Evolutionary conservation across 768 basidiomycete genomes (phyloP), one percentile per base, ranked within the genome.

Genomic region (Pholiota conissans): DNA sequence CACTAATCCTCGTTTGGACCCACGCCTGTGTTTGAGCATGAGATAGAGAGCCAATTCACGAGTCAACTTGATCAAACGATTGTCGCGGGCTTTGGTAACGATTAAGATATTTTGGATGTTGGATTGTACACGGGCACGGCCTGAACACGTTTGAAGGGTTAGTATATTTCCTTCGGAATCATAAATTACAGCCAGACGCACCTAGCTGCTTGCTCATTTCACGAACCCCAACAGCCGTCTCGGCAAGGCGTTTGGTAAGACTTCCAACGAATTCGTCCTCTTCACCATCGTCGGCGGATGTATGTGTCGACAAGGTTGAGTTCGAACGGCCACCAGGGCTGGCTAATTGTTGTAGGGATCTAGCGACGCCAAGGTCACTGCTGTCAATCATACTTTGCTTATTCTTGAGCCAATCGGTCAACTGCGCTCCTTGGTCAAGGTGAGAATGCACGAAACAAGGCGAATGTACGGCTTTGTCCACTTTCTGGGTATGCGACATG

Each of bases 171-270:
- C 40, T 49, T 49, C 53, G 40, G 30, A 34, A 52, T 40, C 48
- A 61, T 32, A 40, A n/a, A 49, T 3, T 30, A n/a, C n/a, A n/a
- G 22, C 5, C 27, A 51, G 27, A 75, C 81, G 67, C 64, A 93
- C 96, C 97, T 16, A 99, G 87, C 71, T 96, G 93, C 73, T 96
- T 96, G 84, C 94, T 96, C 94, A 98, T 95, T 74, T 99, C 97
- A 48, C 97, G 83, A 10, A 99, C 97, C 35, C 94, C 91, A 11
- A 94, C 92, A 16, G 97, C 97, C 18, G 97, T 99, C 76, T 96
- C 96, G 7, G 96, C 97, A 13, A 99, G 80, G 64, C 95, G 93
- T 68, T 84, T 89, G 5, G 97, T 98, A 65, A 98, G 73, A 69
- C 88, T 95, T 40, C 84, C 82, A 0, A 82, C 83, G 60, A 84